Base-by-base conservation (phyloP, 163 green algal species). In the Chlamydomonas reinhardtii region DNA sequence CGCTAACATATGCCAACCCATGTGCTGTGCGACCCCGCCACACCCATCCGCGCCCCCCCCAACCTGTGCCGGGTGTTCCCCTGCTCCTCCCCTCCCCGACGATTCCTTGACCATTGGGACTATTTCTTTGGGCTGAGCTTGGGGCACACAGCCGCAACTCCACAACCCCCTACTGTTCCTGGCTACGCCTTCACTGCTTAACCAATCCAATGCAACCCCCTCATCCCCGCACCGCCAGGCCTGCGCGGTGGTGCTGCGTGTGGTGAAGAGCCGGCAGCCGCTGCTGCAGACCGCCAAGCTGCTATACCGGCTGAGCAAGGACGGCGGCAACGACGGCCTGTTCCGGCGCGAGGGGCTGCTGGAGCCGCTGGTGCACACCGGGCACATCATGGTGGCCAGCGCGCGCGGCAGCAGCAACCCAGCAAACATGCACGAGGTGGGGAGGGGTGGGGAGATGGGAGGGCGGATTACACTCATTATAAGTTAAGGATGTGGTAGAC, bases 241-340 rank as follows among this genome's bases (percentile, higher is more conserved):
- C 29, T 85, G 73, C 32, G 74, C 68, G 2, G 74, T 92, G 61
- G 61, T 94, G 87, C 84, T 92, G 61, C 73, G 84, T 20, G 84
- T 92, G 68, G 76, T 91, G 32, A 87, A 88, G 65, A 78, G 62
- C 74, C 39, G 77, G 0, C 39, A 64, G 71, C 87, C 84, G 64
- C 86, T 93, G 73, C 89, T 93, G 22, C 85, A 93, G 75, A 87
- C 89, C 31, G 80, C 83, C 25, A 93, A 93, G 85, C 72, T 94
- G 84, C 73, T 94, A 76, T 95, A 94, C 78, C 77, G 87, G 15
- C 73, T 94, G 82, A 90, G 82, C 37, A 95, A 95, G 81, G 88
- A 94, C 86, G 84, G 71, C 62, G 52, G 37, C 37, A 89, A 94
- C 68, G 92, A 95, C 77, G 52, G 62, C 31, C 71, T 90, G 27